Evolutionary conservation across 2,329 filamentous ascomycete genomes (phyloP).

Genomic region (Exophiala viscosa): DNA sequence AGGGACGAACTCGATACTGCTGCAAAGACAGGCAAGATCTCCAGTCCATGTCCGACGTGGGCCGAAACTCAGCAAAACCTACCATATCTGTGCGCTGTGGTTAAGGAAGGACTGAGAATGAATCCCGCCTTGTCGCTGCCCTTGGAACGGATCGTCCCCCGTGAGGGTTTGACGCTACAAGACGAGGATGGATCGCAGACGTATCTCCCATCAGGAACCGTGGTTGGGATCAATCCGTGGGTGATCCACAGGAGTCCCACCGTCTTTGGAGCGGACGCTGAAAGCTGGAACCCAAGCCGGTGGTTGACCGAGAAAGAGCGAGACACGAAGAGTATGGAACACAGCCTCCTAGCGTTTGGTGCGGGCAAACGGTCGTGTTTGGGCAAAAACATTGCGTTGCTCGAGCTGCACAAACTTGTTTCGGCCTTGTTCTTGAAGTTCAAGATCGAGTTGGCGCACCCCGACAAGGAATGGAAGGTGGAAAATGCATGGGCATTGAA

Average conservation of each 20-base stretch:
- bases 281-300: slow-evolving; percentile 30
- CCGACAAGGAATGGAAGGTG: slow-evolving; percentile 19
- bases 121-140: slow-evolving; percentile 36
- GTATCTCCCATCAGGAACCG: slow-evolving; percentile 29
- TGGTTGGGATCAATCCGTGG: slow-evolving; percentile 35
- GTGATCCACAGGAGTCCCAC: slow-evolving; percentile 30
- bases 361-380: slow-evolving; percentile 29
- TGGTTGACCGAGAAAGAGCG: slow-evolving; percentile 29
- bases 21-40: slow-evolving; percentile 24
- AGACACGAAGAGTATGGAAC: slow-evolving; percentile 26
- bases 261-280: slow-evolving; percentile 28
- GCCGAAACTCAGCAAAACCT: slow-evolving; percentile 31
- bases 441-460: slow-evolving; percentile 19
- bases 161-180: slow-evolving; percentile 30
- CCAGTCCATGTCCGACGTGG: slow-evolving; percentile 31
- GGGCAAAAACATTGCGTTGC: slow-evolving; percentile 31
- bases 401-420: slow-evolving; percentile 29
- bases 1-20: slow-evolving; percentile 30
- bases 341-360: slow-evolving; percentile 28
- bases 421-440: slow-evolving; percentile 26
- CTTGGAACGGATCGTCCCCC: slow-evolving; percentile 36
- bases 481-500: slow-evolving; percentile 28
- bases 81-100: slow-evolving; percentile 33
- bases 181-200: slow-evolving; percentile 25
- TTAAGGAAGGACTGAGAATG: slow-evolving; percentile 39